A percentile compares a stretch with the other conserved stretches of the same genome.
Conservation (phyloP, 352 stramenopile species). For the Synura sp. region DNA sequence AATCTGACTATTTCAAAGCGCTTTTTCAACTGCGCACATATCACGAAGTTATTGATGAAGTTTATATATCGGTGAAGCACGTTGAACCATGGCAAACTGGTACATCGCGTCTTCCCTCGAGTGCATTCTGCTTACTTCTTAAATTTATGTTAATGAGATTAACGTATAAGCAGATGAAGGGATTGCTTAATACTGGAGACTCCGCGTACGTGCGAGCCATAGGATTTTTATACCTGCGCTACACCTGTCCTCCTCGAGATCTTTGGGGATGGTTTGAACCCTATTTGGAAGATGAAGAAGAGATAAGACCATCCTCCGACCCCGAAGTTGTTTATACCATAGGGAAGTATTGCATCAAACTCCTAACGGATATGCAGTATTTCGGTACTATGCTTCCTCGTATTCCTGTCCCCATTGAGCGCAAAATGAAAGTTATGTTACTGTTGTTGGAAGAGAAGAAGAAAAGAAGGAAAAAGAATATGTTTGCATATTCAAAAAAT, state of each 20-base stretch:
- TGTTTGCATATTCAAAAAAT: slow-evolving; percentile 52
- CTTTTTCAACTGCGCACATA: slow-evolving; percentile 83
- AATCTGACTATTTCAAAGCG: slow-evolving; percentile 89
- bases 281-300: slow-evolving; percentile 90
- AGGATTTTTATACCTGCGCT: slow-evolving; percentile 96
- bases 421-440: slow-evolving; percentile 92
- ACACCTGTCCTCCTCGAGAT: slow-evolving; percentile 76
- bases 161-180: slow-evolving; percentile 91
- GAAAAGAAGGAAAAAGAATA: slow-evolving; percentile 53
- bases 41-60: slow-evolving; percentile 90
- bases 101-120: slow-evolving; percentile 79
- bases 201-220: slow-evolving; percentile 92
- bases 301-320: slow-evolving; percentile 76
- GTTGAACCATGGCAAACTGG: slow-evolving; percentile 84
- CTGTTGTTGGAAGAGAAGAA: slow-evolving; percentile 61
- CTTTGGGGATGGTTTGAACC: slow-evolving; percentile 90
- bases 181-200: slow-evolving; percentile 82
- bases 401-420: slow-evolving; percentile 89
- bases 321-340: slow-evolving; percentile 77
- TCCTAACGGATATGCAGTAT: slow-evolving; percentile 92
- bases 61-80: slow-evolving; percentile 62
- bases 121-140: slow-evolving; percentile 92
- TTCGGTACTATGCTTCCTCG: slow-evolving; percentile 91
- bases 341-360: slow-evolving; percentile 73
- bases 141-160: slow-evolving; percentile 93